These are phyloP conservation scores for Aspergillus novofumigatus DNA, from an alignment of 2,329 filamentous ascomycete genomes.

Conservation along the genomic window DNA sequence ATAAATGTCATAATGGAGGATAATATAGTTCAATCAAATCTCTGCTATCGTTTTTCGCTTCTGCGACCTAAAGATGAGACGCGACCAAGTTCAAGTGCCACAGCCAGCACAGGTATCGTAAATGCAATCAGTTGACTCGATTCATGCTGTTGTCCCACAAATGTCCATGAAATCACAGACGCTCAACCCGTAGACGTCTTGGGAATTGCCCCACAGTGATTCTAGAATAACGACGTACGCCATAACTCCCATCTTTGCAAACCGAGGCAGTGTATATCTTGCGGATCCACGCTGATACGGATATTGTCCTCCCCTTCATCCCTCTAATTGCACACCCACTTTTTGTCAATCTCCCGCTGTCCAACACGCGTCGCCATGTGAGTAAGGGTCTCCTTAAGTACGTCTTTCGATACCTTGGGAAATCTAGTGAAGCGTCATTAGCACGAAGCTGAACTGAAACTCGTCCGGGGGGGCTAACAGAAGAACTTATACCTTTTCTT, in stretches of 20 bases:
- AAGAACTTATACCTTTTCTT: conserved; percentile 56
- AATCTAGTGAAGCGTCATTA: conserved; percentile 47
- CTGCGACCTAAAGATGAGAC: background rate
- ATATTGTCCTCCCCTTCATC: background rate
- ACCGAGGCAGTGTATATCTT: background rate
- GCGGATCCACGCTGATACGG: too few relatives aligned
- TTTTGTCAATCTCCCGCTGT: conserved; percentile 60
- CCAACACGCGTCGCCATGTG: conserved; percentile 60
- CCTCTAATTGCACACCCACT: conserved; percentile 52
- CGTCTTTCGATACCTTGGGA: conserved; percentile 63
- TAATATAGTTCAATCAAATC: background rate
- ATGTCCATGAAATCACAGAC: background rate
- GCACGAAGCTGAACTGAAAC: background rate
- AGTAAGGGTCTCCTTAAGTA: conserved; percentile 67
- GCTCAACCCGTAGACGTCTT: background rate
- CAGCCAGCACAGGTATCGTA: background rate
- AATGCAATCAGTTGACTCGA: background rate
- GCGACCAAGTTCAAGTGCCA: too few relatives aligned
- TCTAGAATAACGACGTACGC: background rate
- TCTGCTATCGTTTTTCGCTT: background rate
- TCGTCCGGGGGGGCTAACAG: background rate
- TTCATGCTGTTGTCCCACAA: background rate
- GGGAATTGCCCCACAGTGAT: background rate
- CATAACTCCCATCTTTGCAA: background rate
- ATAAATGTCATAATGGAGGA: background rate